Evolutionary conservation across 371 early-diverging fungal species (phyloP), one percentile per base, ranked within the genome.

Genomic region (Entomophthora muscae): DNA sequence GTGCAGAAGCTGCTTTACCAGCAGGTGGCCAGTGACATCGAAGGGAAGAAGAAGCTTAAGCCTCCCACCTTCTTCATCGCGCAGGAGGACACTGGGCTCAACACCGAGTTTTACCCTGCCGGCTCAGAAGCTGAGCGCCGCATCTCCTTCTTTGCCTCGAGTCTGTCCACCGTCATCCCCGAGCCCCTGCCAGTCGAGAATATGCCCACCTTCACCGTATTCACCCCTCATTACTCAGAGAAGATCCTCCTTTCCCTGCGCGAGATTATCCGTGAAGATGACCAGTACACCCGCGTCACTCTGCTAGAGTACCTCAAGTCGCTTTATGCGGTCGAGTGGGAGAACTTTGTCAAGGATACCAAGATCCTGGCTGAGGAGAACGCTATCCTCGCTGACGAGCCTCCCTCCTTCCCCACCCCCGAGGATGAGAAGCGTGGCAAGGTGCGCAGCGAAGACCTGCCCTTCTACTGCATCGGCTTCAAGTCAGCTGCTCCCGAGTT

Each of bases 161-260:
- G 88, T 59, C 72, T 93, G 71, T 86, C 91, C 5, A 90, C 89
- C 1, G 80, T 84, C 1, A 85, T 93, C 66, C 93, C 91, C 0
- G 83, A 84, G 66, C 87, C 93, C 1, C 72, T 86, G 22, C 86
- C 91, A 0, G 84, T 91, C 2, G 83, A 84, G 52, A 80, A 81
- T 59, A 88, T 90, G 89, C 93, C 93, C 0, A 80, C 89, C 0
- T 89, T 91, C 52, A 91, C 91, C 0, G 92, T 91, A 1, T 71
- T 93, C 30, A 86, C 86, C 60, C 93, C 93, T n/a, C 93, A 93
- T 67, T 93, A 88, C 71, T 79, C 85, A 32, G 93, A 93, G 71
- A 91, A 90, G 72, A 88, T 90, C 28, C 71, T 93, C n/a, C 74
- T 91, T 61, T 80, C 87, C 1, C 73, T 91, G 53, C 78, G 87